Base-by-base conservation (phyloP, 805 yeast species). In the Yamadazyma sp. region DNA sequence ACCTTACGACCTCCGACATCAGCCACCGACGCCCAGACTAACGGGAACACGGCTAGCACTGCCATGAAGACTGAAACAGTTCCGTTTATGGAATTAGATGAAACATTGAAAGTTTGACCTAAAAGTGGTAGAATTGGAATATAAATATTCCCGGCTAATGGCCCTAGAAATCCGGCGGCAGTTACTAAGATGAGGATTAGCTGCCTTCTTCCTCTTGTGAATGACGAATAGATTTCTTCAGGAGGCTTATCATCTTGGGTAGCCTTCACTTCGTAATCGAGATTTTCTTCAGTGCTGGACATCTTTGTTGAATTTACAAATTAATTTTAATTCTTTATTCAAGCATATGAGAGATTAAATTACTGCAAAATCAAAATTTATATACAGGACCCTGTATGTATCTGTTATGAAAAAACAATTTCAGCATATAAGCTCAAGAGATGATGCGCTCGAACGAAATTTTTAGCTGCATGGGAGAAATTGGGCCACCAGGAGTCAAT, bases 1-100 rank as follows among this genome's bases (percentile, higher is more conserved):
- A 54, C 52, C 40, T 62, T 56, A 21, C 70, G 45, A 4, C 82
- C 82, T 3, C 77, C 76, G 40, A 60, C 55, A 47, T 78, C 84
- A 3, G 82, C 77, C 55, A 67, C 62, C 3, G 71, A 54, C 1
- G 81, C 81, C 78, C 81, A 77, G 11, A 77, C 42, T 33, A 78
- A 48, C 1, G 83, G 84, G 0, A 78, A 73, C 16, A 78, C 51
- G 1, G 80, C 77, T 52, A 77, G 74, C 0, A 74, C 66, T 2
- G 64, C 71, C 82, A 77, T 77, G 44, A 76, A 77, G 0, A 72
- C 76, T 1, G 81, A 73, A 0, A 77, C 79, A 0, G 82, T 75
- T 3, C 77, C 78, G 53, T 77, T 74, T 24, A 77, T 71, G 0
- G 66, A 52, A 0, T 77, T 59, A 2, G 64, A 53, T 3, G 73